Evolutionary conservation across 768 basidiomycete species (phyloP).

Genomic region (Leucocoprinus leucothites): DNA sequence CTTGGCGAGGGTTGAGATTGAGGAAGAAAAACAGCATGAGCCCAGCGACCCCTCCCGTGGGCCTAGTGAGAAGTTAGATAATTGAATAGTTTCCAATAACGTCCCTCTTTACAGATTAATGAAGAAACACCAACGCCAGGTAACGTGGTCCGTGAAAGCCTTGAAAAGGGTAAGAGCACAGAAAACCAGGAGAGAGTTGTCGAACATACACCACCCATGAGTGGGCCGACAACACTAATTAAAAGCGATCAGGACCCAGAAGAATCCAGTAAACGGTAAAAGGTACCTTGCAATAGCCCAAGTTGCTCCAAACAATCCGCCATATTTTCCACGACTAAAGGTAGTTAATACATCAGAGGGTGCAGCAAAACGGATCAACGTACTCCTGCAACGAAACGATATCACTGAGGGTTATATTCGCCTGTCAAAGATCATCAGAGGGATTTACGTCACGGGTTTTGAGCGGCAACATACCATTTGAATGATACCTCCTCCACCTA

Average conservation of each 20-base stretch:
- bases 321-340: conserved; percentile 71
- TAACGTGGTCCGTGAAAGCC: conserved; percentile 70
- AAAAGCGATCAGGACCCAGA: conserved; percentile 2
- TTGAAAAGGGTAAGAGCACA: conserved; percentile 21
- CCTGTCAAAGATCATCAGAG: conserved; percentile 23
- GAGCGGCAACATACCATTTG: conserved; percentile 46
- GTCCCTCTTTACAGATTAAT: conserved; percentile 59
- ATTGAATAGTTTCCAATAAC: neutral
- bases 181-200: neutral
- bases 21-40: conserved; percentile 67
- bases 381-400: conserved; percentile 80
- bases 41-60: conserved; percentile 68
- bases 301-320: conserved; percentile 71
- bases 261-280: neutral
- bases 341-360: neutral
- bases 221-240: conserved; percentile 64
- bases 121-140: conserved; percentile 86
- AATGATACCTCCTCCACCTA: conserved; percentile 79
- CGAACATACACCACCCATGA: conserved; percentile 72
- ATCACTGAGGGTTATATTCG: conserved; percentile 77
- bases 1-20: conserved; percentile 73
- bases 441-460: neutral
- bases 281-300: conserved; percentile 64
- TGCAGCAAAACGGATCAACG: neutral
- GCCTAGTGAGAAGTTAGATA: conserved; percentile 34